A percentile compares a stretch with the other conserved stretches of the same genome.
Evolutionary conservation across 2,329 filamentous ascomycete genomes (phyloP).

Genomic region (Falciphora oryzae): DNA sequence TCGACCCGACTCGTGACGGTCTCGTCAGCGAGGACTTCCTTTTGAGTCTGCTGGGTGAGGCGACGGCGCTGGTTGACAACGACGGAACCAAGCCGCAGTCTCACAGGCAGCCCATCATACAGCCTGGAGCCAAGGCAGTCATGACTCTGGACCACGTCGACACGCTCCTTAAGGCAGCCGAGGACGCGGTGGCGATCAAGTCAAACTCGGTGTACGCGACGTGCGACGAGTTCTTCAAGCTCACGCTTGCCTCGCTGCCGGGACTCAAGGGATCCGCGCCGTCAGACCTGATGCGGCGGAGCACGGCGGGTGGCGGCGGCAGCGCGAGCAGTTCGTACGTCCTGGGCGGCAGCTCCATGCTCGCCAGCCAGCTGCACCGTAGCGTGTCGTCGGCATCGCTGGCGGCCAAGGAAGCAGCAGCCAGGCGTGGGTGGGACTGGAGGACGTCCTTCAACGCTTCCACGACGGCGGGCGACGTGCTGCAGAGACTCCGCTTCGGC

Average conservation of each 20-base stretch:
- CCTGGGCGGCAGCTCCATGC: conserved; percentile 67
- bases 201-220: conserved; percentile 64
- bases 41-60: conserved; percentile 76
- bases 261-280: conserved; percentile 56
- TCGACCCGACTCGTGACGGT: conserved; percentile 72
- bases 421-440: conserved; percentile 49
- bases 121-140: conserved; percentile 28
- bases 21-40: conserved; percentile 87
- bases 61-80: conserved; percentile 64
- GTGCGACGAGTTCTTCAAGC: conserved; percentile 72
- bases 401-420: conserved; percentile 27
- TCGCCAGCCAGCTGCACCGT: conserved; percentile 56
- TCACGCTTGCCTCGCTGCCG: conserved; percentile 66
- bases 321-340: conserved; percentile 54
- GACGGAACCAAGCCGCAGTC: conserved; percentile 28
- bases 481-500: conserved; percentile 65
- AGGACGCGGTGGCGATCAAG: conserved; percentile 70
- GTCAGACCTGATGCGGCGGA: conserved; percentile 56
- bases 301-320: conserved; percentile 44
- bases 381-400: conserved; percentile 49
- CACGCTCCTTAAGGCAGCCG: conserved; percentile 67
- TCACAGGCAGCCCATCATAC: conserved; percentile 17
- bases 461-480: conserved; percentile 61
- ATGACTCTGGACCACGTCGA: conserved; percentile 69
- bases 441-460: conserved; percentile 47